These are phyloP conservation scores for Halophytophthora batemanensis DNA, from an alignment of 352 stramenopile species.

Conservation along the genomic window DNA sequence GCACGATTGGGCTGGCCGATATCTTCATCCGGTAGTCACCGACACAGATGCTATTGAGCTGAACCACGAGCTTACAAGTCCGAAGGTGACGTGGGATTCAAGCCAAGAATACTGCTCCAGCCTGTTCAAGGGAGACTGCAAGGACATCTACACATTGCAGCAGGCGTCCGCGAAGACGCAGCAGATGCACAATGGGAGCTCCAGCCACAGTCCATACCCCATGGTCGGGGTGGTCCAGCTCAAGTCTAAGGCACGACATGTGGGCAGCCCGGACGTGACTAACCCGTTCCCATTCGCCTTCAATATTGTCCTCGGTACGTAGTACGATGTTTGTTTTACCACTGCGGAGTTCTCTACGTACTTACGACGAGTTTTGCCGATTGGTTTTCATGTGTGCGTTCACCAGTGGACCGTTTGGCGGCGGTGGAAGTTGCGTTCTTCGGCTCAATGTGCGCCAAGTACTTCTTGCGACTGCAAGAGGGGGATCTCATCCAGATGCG, in stretches of 20 bases:
- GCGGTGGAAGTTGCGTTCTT: slow-evolving; percentile 65
- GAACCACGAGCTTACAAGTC: not conserved
- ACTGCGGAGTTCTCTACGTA: not conserved
- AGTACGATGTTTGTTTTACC: not conserved
- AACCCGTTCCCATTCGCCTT: slow-evolving; percentile 72
- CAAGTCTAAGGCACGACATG: slow-evolving; percentile 53
- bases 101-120: slow-evolving; percentile 16
- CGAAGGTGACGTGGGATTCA: slow-evolving; percentile 20
- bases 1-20: slow-evolving; percentile 8
- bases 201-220: slow-evolving; percentile 5
- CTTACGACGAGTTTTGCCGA: not conserved
- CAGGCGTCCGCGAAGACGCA: slow-evolving; percentile 22
- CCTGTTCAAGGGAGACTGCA: slow-evolving; percentile 23
- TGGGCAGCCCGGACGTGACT: slow-evolving; percentile 31
- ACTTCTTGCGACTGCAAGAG: slow-evolving; percentile 51
- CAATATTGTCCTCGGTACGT: slow-evolving; percentile 52
- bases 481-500: slow-evolving; percentile 58
- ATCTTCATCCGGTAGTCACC: not conserved
- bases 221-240: slow-evolving; percentile 54
- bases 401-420: slow-evolving; percentile 37
- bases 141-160: slow-evolving; percentile 20
- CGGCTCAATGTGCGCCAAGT: slow-evolving; percentile 57
- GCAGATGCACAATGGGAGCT: slow-evolving; percentile 1
- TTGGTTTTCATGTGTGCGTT: slow-evolving; percentile 1
- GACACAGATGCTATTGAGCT: not conserved